Percentiles rank a stretch among this genome's conserved stretches.
phyloP scores from a whole-genome alignment of 768 basidiomycete genomes.

The Boletus rufocinnamomeus region DNA sequence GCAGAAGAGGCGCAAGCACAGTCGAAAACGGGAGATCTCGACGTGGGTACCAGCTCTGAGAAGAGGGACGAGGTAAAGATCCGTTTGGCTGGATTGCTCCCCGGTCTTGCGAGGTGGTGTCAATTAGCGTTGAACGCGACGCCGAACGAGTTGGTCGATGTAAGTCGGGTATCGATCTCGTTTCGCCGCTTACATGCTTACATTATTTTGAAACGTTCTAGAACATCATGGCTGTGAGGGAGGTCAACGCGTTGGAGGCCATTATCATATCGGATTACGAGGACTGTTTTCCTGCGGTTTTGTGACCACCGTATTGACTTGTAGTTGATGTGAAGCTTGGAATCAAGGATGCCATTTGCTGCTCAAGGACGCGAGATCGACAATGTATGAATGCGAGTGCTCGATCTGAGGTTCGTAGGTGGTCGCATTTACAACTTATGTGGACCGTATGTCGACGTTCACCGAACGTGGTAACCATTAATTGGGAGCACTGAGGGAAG shows the following conservation, averaged over 20 bases:
- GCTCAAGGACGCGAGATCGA: not conserved
- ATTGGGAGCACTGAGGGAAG: too few species aligned
- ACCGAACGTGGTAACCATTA: too few species aligned
- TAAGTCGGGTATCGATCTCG: conserved; percentile 42
- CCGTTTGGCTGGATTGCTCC: conserved; percentile 77
- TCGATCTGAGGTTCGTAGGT: not conserved
- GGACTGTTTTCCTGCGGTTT: conserved; percentile 39
- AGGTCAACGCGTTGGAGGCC: conserved; percentile 69
- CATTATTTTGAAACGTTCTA: conserved; percentile 25
- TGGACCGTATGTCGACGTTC: too few species aligned
- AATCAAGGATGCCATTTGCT: not conserved
- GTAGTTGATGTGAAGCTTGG: conserved; percentile 1
- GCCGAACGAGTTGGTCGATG: conserved; percentile 84
- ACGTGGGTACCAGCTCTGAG: conserved; percentile 11
- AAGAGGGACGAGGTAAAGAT: conserved; percentile 49
- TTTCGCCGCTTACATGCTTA: conserved; percentile 5
- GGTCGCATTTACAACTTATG: too few species aligned
- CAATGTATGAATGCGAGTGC: not conserved
- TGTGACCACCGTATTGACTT: conserved; percentile 11
- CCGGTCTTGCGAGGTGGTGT: conserved; percentile 79
- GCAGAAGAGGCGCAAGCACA: conserved; percentile 15
- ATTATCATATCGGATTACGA: conserved; percentile 73
- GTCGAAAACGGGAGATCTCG: conserved; percentile 17
- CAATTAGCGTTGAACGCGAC: conserved; percentile 62
- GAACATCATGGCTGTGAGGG: conserved; percentile 62